Evolutionary conservation across 2,329 filamentous ascomycete genomes (phyloP).

Genomic region (Sclerotinia nivalis): DNA sequence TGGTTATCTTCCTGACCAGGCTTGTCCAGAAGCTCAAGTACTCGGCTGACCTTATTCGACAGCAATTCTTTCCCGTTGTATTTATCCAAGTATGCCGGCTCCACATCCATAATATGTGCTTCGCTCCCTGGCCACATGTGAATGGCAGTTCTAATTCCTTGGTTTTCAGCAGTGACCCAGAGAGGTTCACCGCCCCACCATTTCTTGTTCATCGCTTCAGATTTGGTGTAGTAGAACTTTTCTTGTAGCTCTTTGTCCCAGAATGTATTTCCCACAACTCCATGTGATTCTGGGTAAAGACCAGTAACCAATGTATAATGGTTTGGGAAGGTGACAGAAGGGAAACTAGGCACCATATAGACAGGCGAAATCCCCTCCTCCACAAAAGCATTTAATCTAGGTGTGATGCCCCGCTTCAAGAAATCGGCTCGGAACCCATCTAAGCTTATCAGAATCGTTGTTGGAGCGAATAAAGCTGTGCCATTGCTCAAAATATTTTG

Average conservation of each 20-base stretch:
- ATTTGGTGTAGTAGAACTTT: constrained; percentile 87
- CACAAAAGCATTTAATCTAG: constrained; percentile 73
- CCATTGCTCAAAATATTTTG: constrained; percentile 67
- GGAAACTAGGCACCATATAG: constrained; percentile 94
- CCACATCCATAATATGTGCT: constrained; percentile 72
- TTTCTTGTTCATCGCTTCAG: constrained; percentile 71
- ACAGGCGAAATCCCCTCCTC: constrained; percentile 82
- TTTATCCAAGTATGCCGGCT: constrained; percentile 79
- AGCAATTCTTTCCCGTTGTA: constrained; percentile 79
- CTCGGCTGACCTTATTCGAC: constrained; percentile 71
- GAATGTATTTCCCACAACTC: constrained; percentile 90
- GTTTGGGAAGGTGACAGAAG: constrained; percentile 94
- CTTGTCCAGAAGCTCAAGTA: constrained; percentile 81
- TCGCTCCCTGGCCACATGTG: constrained; percentile 99
- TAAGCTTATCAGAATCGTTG: constrained; percentile 88
- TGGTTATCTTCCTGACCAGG: constrained; percentile 67
- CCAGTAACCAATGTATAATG: constrained; percentile 94
- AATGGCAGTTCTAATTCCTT: constrained; percentile 75
- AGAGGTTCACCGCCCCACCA: constrained; percentile 97
- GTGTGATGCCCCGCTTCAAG: constrained; percentile 78
- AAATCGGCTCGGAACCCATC: constrained; percentile 96
- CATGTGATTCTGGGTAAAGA: constrained; percentile 88
- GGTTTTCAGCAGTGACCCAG: constrained; percentile 88
- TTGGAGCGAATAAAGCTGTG: constrained; percentile 84
- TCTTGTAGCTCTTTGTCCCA: constrained; percentile 78